Evolutionary conservation across 441 rosid genomes (phyloP).

Genomic region (Euphorbia celastroides): DNA sequence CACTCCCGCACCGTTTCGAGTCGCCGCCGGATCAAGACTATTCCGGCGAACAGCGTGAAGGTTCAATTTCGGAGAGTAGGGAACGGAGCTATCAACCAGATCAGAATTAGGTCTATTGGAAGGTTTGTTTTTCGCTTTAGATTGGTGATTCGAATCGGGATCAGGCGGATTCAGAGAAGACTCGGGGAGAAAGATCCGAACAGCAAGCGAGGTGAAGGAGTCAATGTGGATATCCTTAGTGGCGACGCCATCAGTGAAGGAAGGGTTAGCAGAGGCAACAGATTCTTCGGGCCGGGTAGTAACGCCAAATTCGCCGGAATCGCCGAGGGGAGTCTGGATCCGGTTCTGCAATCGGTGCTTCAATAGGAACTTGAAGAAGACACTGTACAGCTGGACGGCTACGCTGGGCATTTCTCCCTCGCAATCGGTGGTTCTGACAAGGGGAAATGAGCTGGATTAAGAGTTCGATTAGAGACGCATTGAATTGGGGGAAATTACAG

Average conservation of each 20-base stretch:
- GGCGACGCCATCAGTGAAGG: slow-evolving; percentile 86
- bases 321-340: slow-evolving; percentile 42
- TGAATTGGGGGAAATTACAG: neutral
- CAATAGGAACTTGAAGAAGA: slow-evolving; percentile 85
- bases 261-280: slow-evolving; percentile 64
- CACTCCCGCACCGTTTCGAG: neutral
- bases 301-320: slow-evolving; percentile 57
- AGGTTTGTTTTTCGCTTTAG: slow-evolving; percentile 22
- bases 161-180: slow-evolving; percentile 66
- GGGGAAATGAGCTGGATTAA: neutral
- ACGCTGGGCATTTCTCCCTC: slow-evolving; percentile 72
- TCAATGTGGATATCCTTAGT: slow-evolving; percentile 95
- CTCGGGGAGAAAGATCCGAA: slow-evolving; percentile 87
- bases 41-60: slow-evolving; percentile 20
- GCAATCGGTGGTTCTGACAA: neutral
- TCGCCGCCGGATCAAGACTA: slow-evolving; percentile 21
- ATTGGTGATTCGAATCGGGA: slow-evolving; percentile 23
- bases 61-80: neutral
- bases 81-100: neutral
- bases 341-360: slow-evolving; percentile 82
- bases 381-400: slow-evolving; percentile 83
- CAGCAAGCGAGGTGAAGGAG: slow-evolving; percentile 63
- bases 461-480: neutral
- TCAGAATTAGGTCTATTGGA: slow-evolving; percentile 16
- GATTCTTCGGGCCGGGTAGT: slow-evolving; percentile 86